Evolutionary conservation across 2,329 filamentous ascomycete genomes (phyloP).

Genomic region (Fusarium torreyae): DNA sequence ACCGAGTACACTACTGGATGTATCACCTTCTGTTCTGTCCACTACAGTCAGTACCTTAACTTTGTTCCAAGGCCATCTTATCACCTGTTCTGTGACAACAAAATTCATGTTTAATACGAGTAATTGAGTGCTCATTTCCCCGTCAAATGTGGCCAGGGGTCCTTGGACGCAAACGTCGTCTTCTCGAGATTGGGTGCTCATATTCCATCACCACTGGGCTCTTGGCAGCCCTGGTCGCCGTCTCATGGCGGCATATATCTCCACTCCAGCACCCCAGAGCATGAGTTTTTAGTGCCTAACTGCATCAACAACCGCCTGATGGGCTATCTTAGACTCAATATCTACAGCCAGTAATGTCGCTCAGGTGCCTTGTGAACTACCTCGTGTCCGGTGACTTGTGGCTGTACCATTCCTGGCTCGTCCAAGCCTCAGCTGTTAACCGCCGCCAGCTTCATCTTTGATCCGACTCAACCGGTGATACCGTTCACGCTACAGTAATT

Average conservation of each 20-base stretch:
- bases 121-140: conserved; percentile 8
- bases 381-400: conserved; percentile 29
- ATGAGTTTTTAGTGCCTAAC: conserved; percentile 36
- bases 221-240: conserved; percentile 10
- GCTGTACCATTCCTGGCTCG: conserved; percentile 42
- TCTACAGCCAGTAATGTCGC: conserved; percentile 44
- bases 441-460: conserved; percentile 26
- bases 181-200: neutral
- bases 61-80: neutral
- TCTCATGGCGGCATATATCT: conserved; percentile 32
- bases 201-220: conserved; percentile 24
- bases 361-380: conserved; percentile 32
- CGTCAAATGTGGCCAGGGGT: conserved; percentile 3
- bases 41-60: neutral
- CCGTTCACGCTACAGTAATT: neutral
- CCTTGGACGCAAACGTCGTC: neutral
- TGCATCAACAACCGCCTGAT: conserved; percentile 45
- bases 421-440: conserved; percentile 41
- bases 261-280: conserved; percentile 36
- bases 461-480: conserved; percentile 1
- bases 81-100: conserved; percentile 1
- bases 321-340: conserved; percentile 32
- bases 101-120: conserved; percentile 5
- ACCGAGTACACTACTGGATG: neutral
- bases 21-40: neutral